phyloP scores from a whole-genome alignment of 2,329 filamentous ascomycete genomes.

The Penicillium sp. region DNA sequence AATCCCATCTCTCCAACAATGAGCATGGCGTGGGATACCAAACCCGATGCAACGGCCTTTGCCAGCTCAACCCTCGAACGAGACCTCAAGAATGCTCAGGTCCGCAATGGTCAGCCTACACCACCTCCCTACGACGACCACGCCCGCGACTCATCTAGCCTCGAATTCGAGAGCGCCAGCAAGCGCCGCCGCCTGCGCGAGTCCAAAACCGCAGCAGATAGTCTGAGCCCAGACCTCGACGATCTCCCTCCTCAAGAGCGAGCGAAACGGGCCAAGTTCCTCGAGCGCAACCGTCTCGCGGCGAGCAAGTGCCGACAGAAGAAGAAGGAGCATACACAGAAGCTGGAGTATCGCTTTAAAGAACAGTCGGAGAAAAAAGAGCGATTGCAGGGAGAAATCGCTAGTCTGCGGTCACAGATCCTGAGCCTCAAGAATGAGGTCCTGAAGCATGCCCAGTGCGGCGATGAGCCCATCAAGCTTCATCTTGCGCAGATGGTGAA shows the following conservation, averaged over 20 bases:
- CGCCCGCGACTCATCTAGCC: conserved; percentile 13
- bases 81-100: conserved; percentile 34
- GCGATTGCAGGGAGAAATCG: conserved; percentile 32
- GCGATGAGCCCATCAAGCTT: conserved; percentile 37
- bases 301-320: conserved; percentile 62
- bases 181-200: conserved; percentile 18
- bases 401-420: conserved; percentile 37
- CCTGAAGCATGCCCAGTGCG: conserved; percentile 40
- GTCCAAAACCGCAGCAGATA: conserved; percentile 13
- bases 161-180: conserved; percentile 17
- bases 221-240: conserved; percentile 25
- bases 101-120: conserved; percentile 40
- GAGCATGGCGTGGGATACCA: conserved; percentile 24
- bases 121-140: conserved; percentile 36
- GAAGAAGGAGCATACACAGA: conserved; percentile 58
- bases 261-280: conserved; percentile 50
- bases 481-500: conserved; percentile 41
- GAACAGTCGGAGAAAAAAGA: conserved; percentile 37
- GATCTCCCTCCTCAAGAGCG: conserved; percentile 29
- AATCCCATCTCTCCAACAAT: conserved; percentile 29
- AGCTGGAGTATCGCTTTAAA: conserved; percentile 46
- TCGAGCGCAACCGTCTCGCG: conserved; percentile 59
- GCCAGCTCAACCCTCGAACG: conserved; percentile 27
- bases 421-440: conserved; percentile 42
- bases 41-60: conserved; percentile 25